Conservation (phyloP, 805 yeast genomes). For the Hyphopichia homilentoma region DNA sequence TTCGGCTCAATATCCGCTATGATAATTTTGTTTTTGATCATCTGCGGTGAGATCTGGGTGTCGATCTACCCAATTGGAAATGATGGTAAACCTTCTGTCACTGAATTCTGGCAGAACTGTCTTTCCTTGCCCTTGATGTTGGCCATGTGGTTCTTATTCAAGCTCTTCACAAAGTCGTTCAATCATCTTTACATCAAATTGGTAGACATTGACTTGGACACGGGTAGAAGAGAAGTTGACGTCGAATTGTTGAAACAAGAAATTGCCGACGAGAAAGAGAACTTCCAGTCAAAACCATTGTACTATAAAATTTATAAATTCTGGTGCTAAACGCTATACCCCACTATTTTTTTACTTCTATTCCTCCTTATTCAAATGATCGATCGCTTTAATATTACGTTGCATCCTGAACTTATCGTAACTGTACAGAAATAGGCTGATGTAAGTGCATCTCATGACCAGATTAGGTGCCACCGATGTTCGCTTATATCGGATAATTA, state of each 20-base stretch:
- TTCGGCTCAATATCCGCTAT: conserved; percentile 24
- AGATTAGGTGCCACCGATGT: too few relatives aligned
- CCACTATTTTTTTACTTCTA: too few relatives aligned
- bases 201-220: conserved; percentile 37
- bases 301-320: conserved; percentile 24
- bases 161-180: conserved; percentile 29
- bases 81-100: conserved; percentile 21
- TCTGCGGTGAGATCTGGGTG: conserved; percentile 36
- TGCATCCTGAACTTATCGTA: too few relatives aligned
- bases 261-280: conserved; percentile 35
- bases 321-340: conserved; percentile 33
- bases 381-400: too few relatives aligned
- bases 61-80: conserved; percentile 35
- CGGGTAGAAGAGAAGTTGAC: conserved; percentile 40
- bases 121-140: conserved; percentile 46
- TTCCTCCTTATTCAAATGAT: too few relatives aligned
- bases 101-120: conserved; percentile 52
- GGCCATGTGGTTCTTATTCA: conserved; percentile 42
- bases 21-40: conserved; percentile 27
- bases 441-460: too few relatives aligned
- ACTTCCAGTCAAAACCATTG: conserved; percentile 21
- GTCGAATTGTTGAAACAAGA: conserved; percentile 37
- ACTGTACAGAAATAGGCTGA: too few relatives aligned
- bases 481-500: too few relatives aligned
- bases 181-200: conserved; percentile 23